Conservation (phyloP, 345 rosid species). For the Erysimum cheiranthoides region DNA sequence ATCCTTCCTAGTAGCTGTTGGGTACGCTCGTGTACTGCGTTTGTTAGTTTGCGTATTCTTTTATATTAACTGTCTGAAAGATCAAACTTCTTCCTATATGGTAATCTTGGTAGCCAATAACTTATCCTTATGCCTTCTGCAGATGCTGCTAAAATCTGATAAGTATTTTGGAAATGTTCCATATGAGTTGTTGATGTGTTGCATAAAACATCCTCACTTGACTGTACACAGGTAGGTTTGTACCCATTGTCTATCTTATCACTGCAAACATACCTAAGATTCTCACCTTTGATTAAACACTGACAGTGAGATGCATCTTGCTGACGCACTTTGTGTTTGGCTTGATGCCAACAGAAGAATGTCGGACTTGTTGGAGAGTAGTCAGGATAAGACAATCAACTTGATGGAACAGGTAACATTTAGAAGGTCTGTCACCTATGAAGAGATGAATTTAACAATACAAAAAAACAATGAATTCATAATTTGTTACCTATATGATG, state of each 20-base stretch:
- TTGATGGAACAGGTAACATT: conserved; percentile 64
- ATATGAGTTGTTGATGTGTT: conserved; percentile 52
- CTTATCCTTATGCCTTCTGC: conserved; percentile 48
- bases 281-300: conserved; percentile 48
- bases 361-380: conserved; percentile 38
- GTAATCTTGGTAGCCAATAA: conserved; percentile 35
- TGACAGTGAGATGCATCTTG: conserved; percentile 79
- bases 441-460: conserved; percentile 9
- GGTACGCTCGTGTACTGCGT: not conserved
- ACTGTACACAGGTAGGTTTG: conserved; percentile 63
- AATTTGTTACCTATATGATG: not conserved
- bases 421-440: conserved; percentile 27
- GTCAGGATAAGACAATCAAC: conserved; percentile 42
- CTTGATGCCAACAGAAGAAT: conserved; percentile 49
- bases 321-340: conserved; percentile 72
- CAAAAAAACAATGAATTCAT: conserved; percentile 10
- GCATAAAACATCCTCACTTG: conserved; percentile 67
- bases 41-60: not conserved
- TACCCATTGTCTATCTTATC: conserved; percentile 12
- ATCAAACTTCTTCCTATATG: conserved; percentile 6
- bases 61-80: not conserved
- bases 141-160: conserved; percentile 65
- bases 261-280: conserved; percentile 29
- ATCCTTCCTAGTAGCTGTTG: not conserved
- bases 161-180: conserved; percentile 59